Base-by-base conservation (phyloP, 495 filamentous ascomycete genomes). In the Geoglossum glabrum region DNA sequence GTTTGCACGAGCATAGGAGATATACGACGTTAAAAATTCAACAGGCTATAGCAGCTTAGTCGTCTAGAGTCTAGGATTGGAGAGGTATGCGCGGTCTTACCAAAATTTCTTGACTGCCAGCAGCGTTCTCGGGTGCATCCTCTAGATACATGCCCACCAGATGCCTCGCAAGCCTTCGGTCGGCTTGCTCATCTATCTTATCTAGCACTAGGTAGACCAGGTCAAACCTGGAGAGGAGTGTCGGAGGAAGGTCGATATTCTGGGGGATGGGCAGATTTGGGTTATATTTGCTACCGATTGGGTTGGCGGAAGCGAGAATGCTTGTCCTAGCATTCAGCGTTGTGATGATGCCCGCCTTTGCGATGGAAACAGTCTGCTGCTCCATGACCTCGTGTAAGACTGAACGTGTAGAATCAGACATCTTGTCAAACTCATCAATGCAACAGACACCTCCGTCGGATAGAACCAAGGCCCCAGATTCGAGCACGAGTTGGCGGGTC, bases 351-450 rank as follows among this genome's bases (percentile, higher is more conserved):
- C 92, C 92, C 0, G 92, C 92, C 74, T 98, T 98, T 59, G 92
- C 92, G 59, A 98, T 93, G 0, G 93, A 97, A 13, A 98, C 90
- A 0, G 92, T 98, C 73, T 98, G 92, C 70, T 98, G 92, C 66
- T 98, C 92, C 92, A 98, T 98, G 19, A 98, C 92, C 80, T 98
- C 92, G 75, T 98, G 92, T 34, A 98, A 76, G 10, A 97, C 92
- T 3, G 90, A 95, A 34, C 92, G 83, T 0, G 93, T 97, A 26
- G 89, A 80, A 57, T 98, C 92, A 56, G 84, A 89, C 92, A 98
- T 98, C 70, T 98, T 98, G 74, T 98, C 92, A 63, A 98, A 98
- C 68, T 98, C 92, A 64, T 98, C 92, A 68, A 98, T 98, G 67
- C 92, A 98, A 75, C 92, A 98, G 58, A 95, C 84, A 67, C 92